Evolutionary conservation across 176 grass and related monocot genomes (phyloP).

Genomic region (Cocos nucifera): DNA sequence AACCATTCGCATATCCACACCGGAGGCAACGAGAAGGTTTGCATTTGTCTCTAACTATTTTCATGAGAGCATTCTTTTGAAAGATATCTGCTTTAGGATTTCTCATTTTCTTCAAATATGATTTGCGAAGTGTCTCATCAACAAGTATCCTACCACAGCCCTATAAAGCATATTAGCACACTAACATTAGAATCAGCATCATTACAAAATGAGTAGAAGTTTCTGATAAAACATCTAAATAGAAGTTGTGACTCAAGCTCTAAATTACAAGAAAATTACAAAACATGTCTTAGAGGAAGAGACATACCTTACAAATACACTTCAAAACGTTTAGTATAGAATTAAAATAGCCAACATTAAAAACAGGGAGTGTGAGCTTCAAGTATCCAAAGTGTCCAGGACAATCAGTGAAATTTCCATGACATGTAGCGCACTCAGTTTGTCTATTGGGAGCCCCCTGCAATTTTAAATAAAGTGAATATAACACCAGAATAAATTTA

Average conservation of each 20-base stretch:
- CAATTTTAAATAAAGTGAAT: constrained; percentile 15
- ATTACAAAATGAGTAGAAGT: not conserved
- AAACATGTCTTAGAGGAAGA: not conserved
- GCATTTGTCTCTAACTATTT: constrained; percentile 88
- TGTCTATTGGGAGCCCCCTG: constrained; percentile 63
- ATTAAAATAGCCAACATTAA: constrained; percentile 80
- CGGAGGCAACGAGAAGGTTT: constrained; percentile 67
- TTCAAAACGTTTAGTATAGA: constrained; percentile 71
- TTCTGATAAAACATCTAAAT: too few relatives aligned
- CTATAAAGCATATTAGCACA: constrained; percentile 29
- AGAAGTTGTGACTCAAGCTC: too few relatives aligned
- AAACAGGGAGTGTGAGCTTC: constrained; percentile 81
- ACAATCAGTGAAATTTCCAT: constrained; percentile 55
- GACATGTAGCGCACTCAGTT: constrained; percentile 59
- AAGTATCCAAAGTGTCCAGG: constrained; percentile 91
- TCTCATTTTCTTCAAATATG: constrained; percentile 88
- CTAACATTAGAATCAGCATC: constrained; percentile 1
- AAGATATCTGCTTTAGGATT: constrained; percentile 48
- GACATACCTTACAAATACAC: constrained; percentile 96
- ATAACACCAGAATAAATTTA: too few relatives aligned
- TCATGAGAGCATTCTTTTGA: constrained; percentile 55
- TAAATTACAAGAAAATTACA: not conserved
- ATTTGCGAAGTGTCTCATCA: constrained; percentile 42
- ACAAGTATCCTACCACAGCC: constrained; percentile 76
- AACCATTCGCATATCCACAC: constrained; percentile 73